Base-by-base conservation (phyloP, 2,329 filamentous ascomycete species). In the Ophiostoma perfectum region DNA sequence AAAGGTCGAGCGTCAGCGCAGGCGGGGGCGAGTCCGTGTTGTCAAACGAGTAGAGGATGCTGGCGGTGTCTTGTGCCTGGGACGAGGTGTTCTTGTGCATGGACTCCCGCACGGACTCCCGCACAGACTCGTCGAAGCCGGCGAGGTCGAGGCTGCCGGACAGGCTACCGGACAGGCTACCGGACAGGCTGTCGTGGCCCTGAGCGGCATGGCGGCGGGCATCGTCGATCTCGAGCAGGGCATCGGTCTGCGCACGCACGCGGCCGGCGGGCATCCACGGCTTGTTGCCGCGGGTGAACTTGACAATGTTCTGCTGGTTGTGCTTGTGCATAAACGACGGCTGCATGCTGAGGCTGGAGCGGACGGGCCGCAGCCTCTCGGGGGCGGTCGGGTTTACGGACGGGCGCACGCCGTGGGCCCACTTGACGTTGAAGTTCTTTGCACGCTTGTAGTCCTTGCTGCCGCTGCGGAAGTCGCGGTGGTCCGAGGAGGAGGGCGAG, bases 21-120 rank as follows among this genome's bases (percentile, higher is more conserved):
- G 74, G 74, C 60, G 77, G 77, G 0, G 81, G 80, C 5, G 77
- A 78, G 64, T 79, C 77, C 18, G 71, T 67, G 65, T 75, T 74
- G 73, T 83, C 81, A 71, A 80, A 82, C 73, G 77, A 80, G 72
- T 82, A 82, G n/a, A 81, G 73, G 72, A 79, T 55, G 27, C 27
- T 27, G 27, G 27, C 73, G 55, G 77, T 75, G 70, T 80, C 79
- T 44, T 44, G 42, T 6, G 42, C 11, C 11, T 44, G 6, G 42
- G 3, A 27, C 18, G 49, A 55, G 7, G 49, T 4, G 6, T 55
- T n/a, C 18, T 55, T 55, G 27, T 38, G 12, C 55, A 27, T 63
- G 38, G 39, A 1, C 14, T 39, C 60, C 16, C 6, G 3, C 14
- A 6, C 42, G 7, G 8, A 1, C 14, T 39, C 60, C 16, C 6